Base-by-base conservation (phyloP, 257 asterid species). In the Solanum dulcamara region DNA sequence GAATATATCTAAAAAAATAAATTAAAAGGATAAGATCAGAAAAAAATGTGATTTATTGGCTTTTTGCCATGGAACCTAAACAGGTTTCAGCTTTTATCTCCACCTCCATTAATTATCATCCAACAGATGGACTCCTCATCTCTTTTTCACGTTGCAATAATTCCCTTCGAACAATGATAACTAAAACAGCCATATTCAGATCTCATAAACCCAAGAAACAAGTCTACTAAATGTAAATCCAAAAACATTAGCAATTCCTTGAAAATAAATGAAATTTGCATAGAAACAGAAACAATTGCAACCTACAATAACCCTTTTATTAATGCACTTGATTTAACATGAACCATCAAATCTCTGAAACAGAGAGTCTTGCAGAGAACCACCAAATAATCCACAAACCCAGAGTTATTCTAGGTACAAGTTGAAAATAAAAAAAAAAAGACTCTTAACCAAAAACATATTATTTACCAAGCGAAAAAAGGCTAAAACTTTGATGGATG, bases 291-390 rank as follows among this genome's bases (percentile, higher is more conserved):
- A 15, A 44, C 2, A 14, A 14, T 44, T 64, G 44, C 20, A 81
- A 81, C 60, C 26, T 8, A 59, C 15, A 3, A 83, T 48, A 24
- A 24, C 37, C 51, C 44, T 22, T 79, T 86, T 84, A 89, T 86
- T 86, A 35, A 48, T 77, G 81, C 81, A 57, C 87, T 53, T 70
- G 79, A 85, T 82, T 85, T 86, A 64, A 86, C 88, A 57, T 68
- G 80, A 57, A 70, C 48, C 80, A 48, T n/a, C 74, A 86, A 85
- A 42, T 28, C 64, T 77, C 28, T 77, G 60, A 77, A 77, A 46
- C 82, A 46, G 3, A 72, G 15, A 24, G 32, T 24, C 67, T 72
- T 24, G 14, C 55, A n/a, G 81, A 84, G 83, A 79, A 77, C 57
- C 82, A 15, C 48, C 40, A 55, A 67, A 28, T 42, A 38, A 17